A percentile compares a stretch with the other conserved stretches of the same genome.
Evolutionary conservation across 2,329 filamentous ascomycete genomes (phyloP).

Genomic region (Colletotrichum plurivorum): DNA sequence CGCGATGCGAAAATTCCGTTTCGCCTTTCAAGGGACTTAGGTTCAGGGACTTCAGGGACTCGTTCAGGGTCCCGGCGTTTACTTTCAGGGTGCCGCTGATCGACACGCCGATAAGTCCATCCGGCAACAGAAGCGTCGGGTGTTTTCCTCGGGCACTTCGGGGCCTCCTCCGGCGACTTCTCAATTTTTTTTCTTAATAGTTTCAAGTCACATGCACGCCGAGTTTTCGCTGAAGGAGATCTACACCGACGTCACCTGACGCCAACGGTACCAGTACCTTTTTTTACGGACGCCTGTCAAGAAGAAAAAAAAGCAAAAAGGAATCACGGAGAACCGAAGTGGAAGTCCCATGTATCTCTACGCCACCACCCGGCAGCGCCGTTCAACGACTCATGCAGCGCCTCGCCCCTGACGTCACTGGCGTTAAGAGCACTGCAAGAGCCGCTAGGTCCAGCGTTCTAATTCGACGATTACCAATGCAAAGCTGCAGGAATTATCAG

Average conservation of each 20-base stretch:
- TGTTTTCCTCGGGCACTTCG: conserved; percentile 8
- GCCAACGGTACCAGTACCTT: background rate
- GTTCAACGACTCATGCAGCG: conserved; percentile 28
- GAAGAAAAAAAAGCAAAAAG: conserved; percentile 1
- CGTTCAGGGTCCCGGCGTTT: conserved; percentile 21
- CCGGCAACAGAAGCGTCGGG: background rate
- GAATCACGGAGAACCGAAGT: background rate
- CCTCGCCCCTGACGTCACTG: conserved; percentile 25
- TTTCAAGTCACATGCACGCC: background rate
- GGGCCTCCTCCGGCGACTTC: conserved; percentile 10
- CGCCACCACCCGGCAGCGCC: conserved; percentile 18
- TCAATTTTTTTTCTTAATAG: background rate
- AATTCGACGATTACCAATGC: conserved; percentile 12
- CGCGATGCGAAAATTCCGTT: background rate
- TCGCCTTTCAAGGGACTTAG: conserved; percentile 10
- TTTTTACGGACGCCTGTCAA: background rate
- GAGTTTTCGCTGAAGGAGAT: conserved; percentile 27
- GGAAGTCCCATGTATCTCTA: conserved; percentile 4
- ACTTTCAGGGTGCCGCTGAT: conserved; percentile 29
- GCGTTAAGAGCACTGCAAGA: background rate
- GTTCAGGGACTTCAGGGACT: background rate
- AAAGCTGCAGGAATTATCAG: background rate
- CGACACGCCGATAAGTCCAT: conserved; percentile 4
- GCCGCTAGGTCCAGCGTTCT: background rate
- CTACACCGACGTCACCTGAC: conserved; percentile 19